These are phyloP conservation scores for Diaporthe eres DNA, from an alignment of 2,329 filamentous ascomycete species.

Conservation along the genomic window DNA sequence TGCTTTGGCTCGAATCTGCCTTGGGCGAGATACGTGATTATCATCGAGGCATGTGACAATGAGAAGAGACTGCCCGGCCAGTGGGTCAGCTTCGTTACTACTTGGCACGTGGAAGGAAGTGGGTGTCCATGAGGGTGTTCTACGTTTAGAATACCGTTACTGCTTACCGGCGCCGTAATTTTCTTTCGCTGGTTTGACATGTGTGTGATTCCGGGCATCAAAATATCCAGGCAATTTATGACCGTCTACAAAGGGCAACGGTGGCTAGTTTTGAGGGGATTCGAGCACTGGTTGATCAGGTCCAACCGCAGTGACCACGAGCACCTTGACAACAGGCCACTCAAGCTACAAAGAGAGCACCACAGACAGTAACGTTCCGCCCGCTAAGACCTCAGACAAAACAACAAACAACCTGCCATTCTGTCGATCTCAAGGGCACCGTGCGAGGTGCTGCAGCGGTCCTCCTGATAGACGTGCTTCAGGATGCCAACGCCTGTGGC, in stretches of 20 bases:
- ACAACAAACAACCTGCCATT: slow-evolving; percentile 5
- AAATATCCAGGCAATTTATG: background rate
- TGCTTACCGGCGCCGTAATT: background rate
- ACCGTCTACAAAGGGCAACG: background rate
- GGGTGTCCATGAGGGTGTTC: background rate
- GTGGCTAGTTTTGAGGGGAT: too few species aligned
- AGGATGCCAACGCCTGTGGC: slow-evolving; percentile 19
- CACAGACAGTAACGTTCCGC: background rate
- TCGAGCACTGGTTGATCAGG: background rate
- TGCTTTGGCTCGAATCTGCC: background rate
- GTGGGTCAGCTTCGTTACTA: background rate
- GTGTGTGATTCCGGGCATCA: too few species aligned
- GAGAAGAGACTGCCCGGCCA: background rate
- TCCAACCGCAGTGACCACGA: background rate
- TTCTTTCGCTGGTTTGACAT: background rate
- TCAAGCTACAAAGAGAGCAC: background rate
- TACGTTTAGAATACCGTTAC: background rate
- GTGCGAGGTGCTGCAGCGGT: background rate
- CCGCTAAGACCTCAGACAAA: slow-evolving; percentile 8
- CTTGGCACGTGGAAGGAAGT: background rate
- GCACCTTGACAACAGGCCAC: background rate
- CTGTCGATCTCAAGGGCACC: slow-evolving; percentile 4
- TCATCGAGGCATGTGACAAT: background rate
- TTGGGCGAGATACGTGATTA: background rate
- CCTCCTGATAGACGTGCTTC: background rate